Percentiles rank a stretch among this genome's conserved stretches.
These are phyloP conservation scores for Epithele typhae DNA, from an alignment of 768 basidiomycete species.

Conservation along the genomic window DNA sequence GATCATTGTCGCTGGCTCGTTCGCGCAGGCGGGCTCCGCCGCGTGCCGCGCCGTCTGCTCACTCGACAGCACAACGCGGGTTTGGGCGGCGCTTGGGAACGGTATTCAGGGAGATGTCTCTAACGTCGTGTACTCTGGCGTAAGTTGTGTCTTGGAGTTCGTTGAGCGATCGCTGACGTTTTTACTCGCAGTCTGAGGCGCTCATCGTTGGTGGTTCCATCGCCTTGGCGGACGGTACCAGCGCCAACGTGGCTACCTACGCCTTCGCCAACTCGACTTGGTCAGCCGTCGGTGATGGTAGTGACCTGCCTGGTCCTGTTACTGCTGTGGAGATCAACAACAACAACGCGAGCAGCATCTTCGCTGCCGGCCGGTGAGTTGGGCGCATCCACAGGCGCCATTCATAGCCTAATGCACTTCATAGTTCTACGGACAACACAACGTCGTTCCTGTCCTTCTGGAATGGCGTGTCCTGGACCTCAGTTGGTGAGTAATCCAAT, in stretches of 20 bases:
- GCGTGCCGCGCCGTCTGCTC: constrained; percentile 76
- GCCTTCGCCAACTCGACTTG: constrained; percentile 71
- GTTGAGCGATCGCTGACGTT: constrained; percentile 2
- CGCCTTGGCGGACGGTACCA: constrained; percentile 54
- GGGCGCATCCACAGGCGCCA: no score
- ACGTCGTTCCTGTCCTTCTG: constrained; percentile 77
- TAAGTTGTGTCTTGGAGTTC: constrained; percentile 35
- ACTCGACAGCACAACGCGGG: constrained; percentile 60
- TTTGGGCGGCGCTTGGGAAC: constrained; percentile 77
- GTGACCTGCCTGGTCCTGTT: constrained; percentile 80
- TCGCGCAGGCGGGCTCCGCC: constrained; percentile 71
- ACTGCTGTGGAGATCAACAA: constrained; percentile 85
- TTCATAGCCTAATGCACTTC: not conserved
- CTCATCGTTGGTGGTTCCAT: constrained; percentile 83
- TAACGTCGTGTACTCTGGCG: constrained; percentile 76
- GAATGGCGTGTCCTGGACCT: constrained; percentile 76
- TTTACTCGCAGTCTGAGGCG: constrained; percentile 45
- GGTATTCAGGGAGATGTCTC: constrained; percentile 82
- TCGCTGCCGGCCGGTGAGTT: constrained; percentile 83
- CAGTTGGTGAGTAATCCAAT: constrained; percentile 44
- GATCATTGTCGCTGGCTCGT: constrained; percentile 85
- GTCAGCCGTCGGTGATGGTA: constrained; percentile 57
- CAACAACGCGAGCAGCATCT: constrained; percentile 77
- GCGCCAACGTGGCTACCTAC: constrained; percentile 72
- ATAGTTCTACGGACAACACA: constrained; percentile 52